Percentiles rank a stretch among this genome's conserved stretches.
Evolutionary conservation across 2,329 filamentous ascomycete genomes (phyloP).

Genomic region (Exserohilum turcica): DNA sequence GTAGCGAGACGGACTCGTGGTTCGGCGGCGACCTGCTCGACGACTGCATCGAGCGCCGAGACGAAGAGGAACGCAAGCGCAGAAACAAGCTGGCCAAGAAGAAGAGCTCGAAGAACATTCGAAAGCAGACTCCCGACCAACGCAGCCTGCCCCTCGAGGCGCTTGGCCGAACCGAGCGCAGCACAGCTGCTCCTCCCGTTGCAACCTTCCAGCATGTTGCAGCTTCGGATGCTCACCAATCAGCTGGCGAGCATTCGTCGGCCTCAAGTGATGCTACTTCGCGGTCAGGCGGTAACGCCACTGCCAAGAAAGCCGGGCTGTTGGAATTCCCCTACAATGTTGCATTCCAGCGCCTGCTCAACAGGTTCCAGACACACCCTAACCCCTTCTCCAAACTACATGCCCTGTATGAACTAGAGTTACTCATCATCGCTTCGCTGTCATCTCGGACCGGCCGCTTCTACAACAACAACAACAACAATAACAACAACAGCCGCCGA

Average conservation of each 20-base stretch:
- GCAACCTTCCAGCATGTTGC: constrained; percentile 51
- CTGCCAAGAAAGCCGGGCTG: constrained; percentile 51
- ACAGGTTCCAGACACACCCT: constrained; percentile 85
- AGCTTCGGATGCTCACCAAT: constrained; percentile 46
- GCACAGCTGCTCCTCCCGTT: constrained; percentile 49
- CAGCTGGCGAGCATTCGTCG: constrained; percentile 53
- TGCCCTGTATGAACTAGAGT: constrained; percentile 80
- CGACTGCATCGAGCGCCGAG: constrained; percentile 50
- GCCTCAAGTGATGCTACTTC: constrained; percentile 54
- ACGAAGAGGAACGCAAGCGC: constrained; percentile 49
- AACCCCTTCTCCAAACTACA: constrained; percentile 87
- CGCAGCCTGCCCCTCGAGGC: constrained; percentile 51
- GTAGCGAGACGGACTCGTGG: constrained; percentile 92
- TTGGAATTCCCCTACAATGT: constrained; percentile 77
- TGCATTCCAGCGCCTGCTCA: constrained; percentile 78
- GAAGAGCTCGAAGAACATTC: constrained; percentile 68
- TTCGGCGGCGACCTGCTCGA: constrained; percentile 66
- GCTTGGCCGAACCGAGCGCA: constrained; percentile 49
- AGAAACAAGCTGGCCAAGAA: constrained; percentile 46
- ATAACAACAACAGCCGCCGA: constrained; percentile 40
- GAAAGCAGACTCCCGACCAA: constrained; percentile 41
- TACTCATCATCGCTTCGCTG: constrained; percentile 77
- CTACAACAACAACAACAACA: constrained; percentile 35
- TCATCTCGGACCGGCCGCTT: constrained; percentile 60
- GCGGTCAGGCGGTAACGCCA: constrained; percentile 48